Evolutionary conservation across 148 eudicot species (phyloP).

Genomic region (Agrostemma githago): DNA sequence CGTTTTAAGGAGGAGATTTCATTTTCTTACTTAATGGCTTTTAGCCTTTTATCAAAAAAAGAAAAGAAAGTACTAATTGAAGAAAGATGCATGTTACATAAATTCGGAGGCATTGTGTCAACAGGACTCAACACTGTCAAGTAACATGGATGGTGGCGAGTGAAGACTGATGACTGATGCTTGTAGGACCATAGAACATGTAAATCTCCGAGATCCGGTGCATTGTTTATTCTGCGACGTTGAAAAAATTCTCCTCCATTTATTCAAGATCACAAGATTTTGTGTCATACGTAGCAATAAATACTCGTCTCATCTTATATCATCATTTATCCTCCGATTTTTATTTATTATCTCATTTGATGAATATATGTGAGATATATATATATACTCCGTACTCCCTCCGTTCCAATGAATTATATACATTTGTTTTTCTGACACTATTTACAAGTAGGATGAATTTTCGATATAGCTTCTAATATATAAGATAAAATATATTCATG

Average conservation of each 20-base stretch:
- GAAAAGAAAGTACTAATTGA: background rate
- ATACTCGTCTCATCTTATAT: no score
- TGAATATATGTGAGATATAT: no score
- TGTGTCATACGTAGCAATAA: no score
- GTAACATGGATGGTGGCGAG: conserved; percentile 13
- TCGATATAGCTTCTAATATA: no score
- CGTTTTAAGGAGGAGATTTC: no score
- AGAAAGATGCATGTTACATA: conserved; percentile 4
- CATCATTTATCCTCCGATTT: no score
- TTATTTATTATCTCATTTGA: no score
- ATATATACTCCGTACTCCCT: no score
- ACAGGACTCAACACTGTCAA: background rate
- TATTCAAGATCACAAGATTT: background rate
- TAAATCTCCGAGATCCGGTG: background rate
- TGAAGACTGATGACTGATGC: background rate
- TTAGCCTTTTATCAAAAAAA: background rate
- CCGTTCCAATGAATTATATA: no score
- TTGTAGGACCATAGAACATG: background rate
- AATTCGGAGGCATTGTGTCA: background rate
- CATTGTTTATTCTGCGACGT: conserved; percentile 9
- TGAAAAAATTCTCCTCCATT: conserved; percentile 7
- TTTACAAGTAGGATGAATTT: no score
- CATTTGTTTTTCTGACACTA: no score
- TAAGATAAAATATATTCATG: no score
- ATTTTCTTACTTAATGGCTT: background rate